Percentiles rank a stretch among this genome's conserved stretches.
Conservation (phyloP, 2,329 filamentous ascomycete genomes). For the Alternaria sp. region DNA sequence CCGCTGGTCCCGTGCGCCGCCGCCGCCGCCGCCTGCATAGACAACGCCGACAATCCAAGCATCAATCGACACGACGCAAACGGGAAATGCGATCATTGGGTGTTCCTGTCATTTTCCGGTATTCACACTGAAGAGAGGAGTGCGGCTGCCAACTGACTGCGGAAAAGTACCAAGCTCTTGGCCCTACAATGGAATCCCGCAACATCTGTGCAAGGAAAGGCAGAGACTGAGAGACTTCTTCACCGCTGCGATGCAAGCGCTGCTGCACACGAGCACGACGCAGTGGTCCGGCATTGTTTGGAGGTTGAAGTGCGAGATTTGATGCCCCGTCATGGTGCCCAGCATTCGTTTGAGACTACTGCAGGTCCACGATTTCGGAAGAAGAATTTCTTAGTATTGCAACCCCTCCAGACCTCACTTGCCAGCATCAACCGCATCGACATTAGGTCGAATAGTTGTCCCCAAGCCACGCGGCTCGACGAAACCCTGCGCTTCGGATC, state of each 20-base stretch:
- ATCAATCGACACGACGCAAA: constrained; percentile 4
- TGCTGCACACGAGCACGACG: background rate
- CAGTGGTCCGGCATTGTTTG: constrained; percentile 6
- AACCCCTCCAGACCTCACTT: constrained; percentile 11
- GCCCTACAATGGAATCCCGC: background rate
- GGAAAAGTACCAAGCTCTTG: background rate
- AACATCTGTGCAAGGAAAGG: background rate
- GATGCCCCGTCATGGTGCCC: constrained; percentile 12
- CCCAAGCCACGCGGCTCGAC: constrained; percentile 9
- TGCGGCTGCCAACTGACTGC: background rate
- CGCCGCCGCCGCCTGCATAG: constrained; percentile 16
- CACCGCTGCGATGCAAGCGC: background rate
- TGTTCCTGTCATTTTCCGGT: background rate
- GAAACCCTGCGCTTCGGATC: constrained; percentile 11
- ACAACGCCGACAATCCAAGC: constrained; percentile 8
- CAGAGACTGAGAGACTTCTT: background rate
- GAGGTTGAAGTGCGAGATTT: constrained; percentile 11
- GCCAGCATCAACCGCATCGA: constrained; percentile 21
- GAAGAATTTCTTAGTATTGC: constrained; percentile 14
- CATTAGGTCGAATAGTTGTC: constrained; percentile 4
- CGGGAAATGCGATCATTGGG: background rate
- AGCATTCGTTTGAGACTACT: constrained; percentile 33
- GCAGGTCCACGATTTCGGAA: constrained; percentile 29
- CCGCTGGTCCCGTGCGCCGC: constrained; percentile 27
- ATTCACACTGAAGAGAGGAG: background rate